Percentiles rank a stretch among this genome's conserved stretches.
Evolutionary conservation across 73 alveolate genomes (phyloP).

Genomic region (Symbiodinium natans): DNA sequence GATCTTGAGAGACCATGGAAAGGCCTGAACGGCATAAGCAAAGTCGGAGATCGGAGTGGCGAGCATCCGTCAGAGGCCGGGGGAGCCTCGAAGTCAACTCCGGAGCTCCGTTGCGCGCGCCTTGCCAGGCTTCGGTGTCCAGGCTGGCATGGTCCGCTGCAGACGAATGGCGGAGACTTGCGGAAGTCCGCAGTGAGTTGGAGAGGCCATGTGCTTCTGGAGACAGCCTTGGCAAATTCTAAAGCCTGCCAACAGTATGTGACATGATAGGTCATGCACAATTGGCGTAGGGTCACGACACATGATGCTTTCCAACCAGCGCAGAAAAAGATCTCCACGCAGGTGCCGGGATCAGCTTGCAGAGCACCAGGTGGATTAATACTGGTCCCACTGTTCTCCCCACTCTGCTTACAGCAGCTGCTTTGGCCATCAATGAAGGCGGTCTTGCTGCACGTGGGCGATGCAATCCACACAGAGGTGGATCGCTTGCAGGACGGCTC

Average conservation of each 20-base stretch:
- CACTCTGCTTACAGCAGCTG: too few species aligned
- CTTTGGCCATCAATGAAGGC: neutral
- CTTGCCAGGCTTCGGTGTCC: slow-evolving; percentile 53
- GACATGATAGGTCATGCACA: too few species aligned
- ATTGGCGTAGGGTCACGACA: too few species aligned
- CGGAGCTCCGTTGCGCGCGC: neutral
- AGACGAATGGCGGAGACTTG: slow-evolving; percentile 88
- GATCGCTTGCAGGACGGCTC: slow-evolving; percentile 69
- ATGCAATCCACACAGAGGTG: slow-evolving; percentile 77
- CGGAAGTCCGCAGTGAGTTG: slow-evolving; percentile 87
- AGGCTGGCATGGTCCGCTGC: slow-evolving; percentile 89
- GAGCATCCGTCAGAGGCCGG: neutral
- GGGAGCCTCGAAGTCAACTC: neutral
- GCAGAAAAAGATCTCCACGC: too few species aligned
- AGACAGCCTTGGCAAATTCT: too few species aligned
- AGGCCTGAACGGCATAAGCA: slow-evolving; percentile 9
- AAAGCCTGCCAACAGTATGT: neutral
- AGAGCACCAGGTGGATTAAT: slow-evolving; percentile 49
- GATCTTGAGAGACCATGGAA: too few species aligned
- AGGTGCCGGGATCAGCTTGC: slow-evolving; percentile 92
- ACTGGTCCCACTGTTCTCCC: too few species aligned
- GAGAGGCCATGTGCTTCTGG: slow-evolving; percentile 8
- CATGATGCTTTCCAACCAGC: neutral
- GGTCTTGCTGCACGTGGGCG: slow-evolving; percentile 79
- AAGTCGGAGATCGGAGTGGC: neutral